Conservation (phyloP, 495 filamentous ascomycete genomes). For the Opeltia flavorubescens region DNA sequence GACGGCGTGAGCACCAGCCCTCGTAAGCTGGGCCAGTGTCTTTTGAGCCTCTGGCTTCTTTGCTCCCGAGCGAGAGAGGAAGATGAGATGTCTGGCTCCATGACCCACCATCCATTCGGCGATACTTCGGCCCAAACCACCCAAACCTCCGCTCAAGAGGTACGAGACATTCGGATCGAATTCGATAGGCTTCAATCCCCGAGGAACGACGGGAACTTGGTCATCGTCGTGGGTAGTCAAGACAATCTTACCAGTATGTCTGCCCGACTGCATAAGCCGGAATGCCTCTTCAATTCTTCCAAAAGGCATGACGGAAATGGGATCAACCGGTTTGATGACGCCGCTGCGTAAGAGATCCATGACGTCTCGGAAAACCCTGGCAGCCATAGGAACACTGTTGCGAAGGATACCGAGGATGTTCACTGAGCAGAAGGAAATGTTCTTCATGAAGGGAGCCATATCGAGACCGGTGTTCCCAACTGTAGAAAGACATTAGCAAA, state of each 20-base stretch:
- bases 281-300: slow-evolving; percentile 33
- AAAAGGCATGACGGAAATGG: slow-evolving; percentile 5
- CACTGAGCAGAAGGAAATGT: not conserved
- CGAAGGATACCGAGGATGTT: slow-evolving; percentile 2
- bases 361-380: slow-evolving; percentile 22
- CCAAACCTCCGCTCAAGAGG: slow-evolving; percentile 23
- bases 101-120: slow-evolving; percentile 17
- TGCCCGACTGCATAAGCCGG: slow-evolving; percentile 33
- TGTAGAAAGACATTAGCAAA: slow-evolving; percentile 17
- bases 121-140: slow-evolving; percentile 20
- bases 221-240: slow-evolving; percentile 9
- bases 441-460: too few species aligned
- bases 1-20: slow-evolving; percentile 11
- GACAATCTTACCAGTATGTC: slow-evolving; percentile 38
- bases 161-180: slow-evolving; percentile 14
- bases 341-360: slow-evolving; percentile 7
- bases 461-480: too few species aligned
- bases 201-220: slow-evolving; percentile 11
- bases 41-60: slow-evolving; percentile 5
- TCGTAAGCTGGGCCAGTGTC: slow-evolving; percentile 7
- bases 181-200: slow-evolving; percentile 5
- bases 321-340: slow-evolving; percentile 1
- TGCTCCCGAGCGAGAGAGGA: slow-evolving; percentile 20
- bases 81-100: slow-evolving; percentile 20
- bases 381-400: slow-evolving; percentile 19